phyloP scores from a whole-genome alignment of 805 yeast species.

The Ogataea haglerorum region DNA sequence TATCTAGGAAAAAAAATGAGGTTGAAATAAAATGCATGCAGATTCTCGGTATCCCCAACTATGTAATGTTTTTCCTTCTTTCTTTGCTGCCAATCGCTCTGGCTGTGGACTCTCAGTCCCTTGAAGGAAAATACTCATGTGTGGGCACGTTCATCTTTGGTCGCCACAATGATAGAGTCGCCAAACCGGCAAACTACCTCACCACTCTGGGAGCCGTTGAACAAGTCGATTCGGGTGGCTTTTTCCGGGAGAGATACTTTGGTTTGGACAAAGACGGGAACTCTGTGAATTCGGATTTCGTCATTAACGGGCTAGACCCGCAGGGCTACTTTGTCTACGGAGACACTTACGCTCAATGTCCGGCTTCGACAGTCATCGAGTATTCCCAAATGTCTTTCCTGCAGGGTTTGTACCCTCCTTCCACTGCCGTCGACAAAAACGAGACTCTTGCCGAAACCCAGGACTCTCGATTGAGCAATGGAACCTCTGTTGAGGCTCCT shows the following conservation, averaged over 20 bases:
- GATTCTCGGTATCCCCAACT: background rate
- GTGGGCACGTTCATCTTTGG: constrained; percentile 46
- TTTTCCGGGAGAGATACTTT: constrained; percentile 42
- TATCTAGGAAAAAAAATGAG: background rate
- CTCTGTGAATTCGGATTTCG: constrained; percentile 27
- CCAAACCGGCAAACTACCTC: constrained; percentile 42
- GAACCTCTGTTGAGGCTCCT: constrained; percentile 37
- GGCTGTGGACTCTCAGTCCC: constrained; percentile 20
- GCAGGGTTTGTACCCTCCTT: constrained; percentile 48
- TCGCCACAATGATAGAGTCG: constrained; percentile 47
- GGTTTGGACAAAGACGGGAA: constrained; percentile 30
- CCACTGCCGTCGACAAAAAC: constrained; percentile 27
- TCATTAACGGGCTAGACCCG: constrained; percentile 31
- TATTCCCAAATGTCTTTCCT: constrained; percentile 42
- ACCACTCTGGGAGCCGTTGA: constrained; percentile 42
- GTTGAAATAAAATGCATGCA: background rate
- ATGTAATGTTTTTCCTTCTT: background rate
- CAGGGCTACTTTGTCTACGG: constrained; percentile 36
- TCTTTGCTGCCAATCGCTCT: constrained; percentile 5
- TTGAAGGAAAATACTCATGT: constrained; percentile 26
- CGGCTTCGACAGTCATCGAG: constrained; percentile 36
- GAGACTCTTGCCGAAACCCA: constrained; percentile 23
- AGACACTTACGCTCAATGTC: constrained; percentile 37
- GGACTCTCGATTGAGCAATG: constrained; percentile 38
- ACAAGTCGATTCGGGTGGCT: constrained; percentile 38